Evolutionary conservation across 2,329 filamentous ascomycete species (phyloP).

Genomic region (Geoglossum cookeanum): DNA sequence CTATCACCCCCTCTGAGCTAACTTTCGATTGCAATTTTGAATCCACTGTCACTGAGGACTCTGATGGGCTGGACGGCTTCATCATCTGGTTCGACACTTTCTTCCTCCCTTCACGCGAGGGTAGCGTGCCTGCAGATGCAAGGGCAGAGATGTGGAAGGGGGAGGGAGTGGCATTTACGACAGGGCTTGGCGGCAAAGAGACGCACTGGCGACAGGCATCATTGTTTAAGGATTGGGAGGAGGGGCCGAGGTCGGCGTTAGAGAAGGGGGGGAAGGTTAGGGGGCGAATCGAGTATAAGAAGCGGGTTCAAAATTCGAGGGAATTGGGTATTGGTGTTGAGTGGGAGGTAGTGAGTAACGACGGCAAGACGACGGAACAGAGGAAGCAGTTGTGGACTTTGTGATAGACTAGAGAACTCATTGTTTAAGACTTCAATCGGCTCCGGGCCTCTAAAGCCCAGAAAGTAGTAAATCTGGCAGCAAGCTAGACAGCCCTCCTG

Average conservation of each 20-base stretch:
- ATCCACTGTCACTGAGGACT: constrained; percentile 38
- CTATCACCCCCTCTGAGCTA: constrained; percentile 50
- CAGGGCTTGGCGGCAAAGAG: constrained; percentile 52
- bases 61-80: constrained; percentile 65
- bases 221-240: constrained; percentile 43
- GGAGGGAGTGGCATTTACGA: constrained; percentile 63
- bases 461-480: no score
- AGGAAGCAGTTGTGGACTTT: neutral
- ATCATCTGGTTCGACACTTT: constrained; percentile 90
- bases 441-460: no score
- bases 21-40: constrained; percentile 53
- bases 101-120: constrained; percentile 47
- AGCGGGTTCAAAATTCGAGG: constrained; percentile 49
- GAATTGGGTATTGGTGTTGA: constrained; percentile 44
- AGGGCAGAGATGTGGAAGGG: constrained; percentile 45
- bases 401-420: neutral
- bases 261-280: constrained; percentile 38
- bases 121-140: constrained; percentile 28
- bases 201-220: constrained; percentile 89
- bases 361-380: neutral
- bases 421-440: no score
- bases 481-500: no score
- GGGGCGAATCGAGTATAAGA: constrained; percentile 52
- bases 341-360: constrained; percentile 32
- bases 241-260: constrained; percentile 23